phyloP scores from a whole-genome alignment of 257 asterid genomes.

The Solanum gandarillasii region DNA sequence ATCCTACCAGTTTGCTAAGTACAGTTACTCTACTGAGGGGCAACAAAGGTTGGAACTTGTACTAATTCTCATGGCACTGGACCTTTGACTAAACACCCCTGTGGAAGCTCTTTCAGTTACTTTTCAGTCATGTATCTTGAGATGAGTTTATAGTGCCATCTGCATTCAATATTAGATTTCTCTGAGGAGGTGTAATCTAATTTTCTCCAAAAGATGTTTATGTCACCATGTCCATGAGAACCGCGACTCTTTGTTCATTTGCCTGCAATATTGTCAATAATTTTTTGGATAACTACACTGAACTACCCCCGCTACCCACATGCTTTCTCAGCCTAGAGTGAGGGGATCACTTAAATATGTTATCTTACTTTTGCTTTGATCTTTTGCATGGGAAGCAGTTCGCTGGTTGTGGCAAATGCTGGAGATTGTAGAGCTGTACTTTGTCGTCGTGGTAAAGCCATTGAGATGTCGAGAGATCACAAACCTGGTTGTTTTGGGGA shows the following conservation, averaged over 20 bases:
- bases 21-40: background rate
- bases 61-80: background rate
- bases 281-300: background rate
- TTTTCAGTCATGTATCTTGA: background rate
- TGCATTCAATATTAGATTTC: background rate
- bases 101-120: background rate
- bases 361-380: background rate
- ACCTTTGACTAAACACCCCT: background rate
- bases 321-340: background rate
- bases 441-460: conserved; percentile 83
- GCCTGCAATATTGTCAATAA: background rate
- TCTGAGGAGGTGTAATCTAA: background rate
- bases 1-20: background rate
- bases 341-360: background rate
- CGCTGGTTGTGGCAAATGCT: conserved; percentile 90
- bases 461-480: conserved; percentile 97
- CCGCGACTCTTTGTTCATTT: background rate
- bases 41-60: background rate
- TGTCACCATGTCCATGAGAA: background rate
- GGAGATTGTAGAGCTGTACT: conserved; percentile 98
- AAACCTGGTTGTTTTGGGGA: conserved; percentile 60
- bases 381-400: conserved; percentile 29
- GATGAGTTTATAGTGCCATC: background rate
- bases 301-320: background rate
- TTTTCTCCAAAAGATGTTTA: background rate